Base-by-base conservation (phyloP, 2,329 filamentous ascomycete species). In the Paraphaeosphaeria minitans region DNA sequence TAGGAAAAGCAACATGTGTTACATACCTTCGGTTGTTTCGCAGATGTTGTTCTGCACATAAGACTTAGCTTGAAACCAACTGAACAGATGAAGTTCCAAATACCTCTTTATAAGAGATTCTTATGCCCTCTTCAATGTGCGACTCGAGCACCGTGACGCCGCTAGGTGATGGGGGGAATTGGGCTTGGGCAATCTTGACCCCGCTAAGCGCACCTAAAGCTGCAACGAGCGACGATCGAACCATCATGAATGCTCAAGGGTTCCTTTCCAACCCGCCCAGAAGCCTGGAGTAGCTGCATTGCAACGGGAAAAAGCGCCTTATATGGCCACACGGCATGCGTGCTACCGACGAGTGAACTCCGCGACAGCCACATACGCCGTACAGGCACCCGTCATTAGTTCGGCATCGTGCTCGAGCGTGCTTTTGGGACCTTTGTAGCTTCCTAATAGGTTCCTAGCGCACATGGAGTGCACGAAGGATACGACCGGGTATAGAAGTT, bases 11-110 rank as follows among this genome's bases (percentile, higher is more conserved):
- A 31, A 33, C 19, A 3, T 16, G 8, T 6, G 8, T 19, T 41
- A 29, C 48, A 21, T 51, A 53, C 50, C 50, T 3, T 79, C 76
- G 0, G 83, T 86, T 1, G 83, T 85, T 72, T 87, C 85, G 68
- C 85, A 87, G 21, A 87, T 80, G 19, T 74, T 63, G 21, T 68
- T 74, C 73, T 74, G 14, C 2, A n/a, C n/a, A 1, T 37, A 19
- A 10, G 57, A 33, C 3, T 42, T 29, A 9, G 41, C 0, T 10
- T 16, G 14, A 22, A n/a, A 12, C 14, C 50, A 42, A 27, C 33
- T 45, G 19, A 13, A 9, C 1, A 2, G 13, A 13, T 10, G 2
- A 53, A 24, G 35, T 33, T 24, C 39, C 19, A 57, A 60, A 61
- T 27, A 77, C 78, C 66, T 80, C 76, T 62, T 81, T 81, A 66